These are phyloP conservation scores for Luffa acutangula DNA, from an alignment of 306 rosid species.

Conservation along the genomic window DNA sequence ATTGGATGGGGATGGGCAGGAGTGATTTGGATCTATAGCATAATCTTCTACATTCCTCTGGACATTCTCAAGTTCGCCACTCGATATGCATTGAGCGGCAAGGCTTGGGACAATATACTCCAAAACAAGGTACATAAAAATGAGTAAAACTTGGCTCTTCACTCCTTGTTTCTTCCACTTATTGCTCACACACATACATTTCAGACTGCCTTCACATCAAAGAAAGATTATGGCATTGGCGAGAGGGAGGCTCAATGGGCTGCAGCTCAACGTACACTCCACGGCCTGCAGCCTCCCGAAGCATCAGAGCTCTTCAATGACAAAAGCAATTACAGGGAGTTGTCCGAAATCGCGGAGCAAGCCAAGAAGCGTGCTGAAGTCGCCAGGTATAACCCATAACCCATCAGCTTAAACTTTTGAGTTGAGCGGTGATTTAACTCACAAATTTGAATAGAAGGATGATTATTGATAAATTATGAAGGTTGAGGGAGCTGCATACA, in stretches of 20 bases:
- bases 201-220: conserved; percentile 71
- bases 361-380: conserved; percentile 77
- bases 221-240: conserved; percentile 75
- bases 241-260: conserved; percentile 96
- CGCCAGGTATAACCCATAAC: conserved; percentile 34
- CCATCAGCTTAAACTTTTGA: neutral
- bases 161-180: neutral
- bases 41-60: conserved; percentile 56
- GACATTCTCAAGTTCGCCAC: conserved; percentile 57
- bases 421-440: neutral
- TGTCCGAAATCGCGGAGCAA: conserved; percentile 75
- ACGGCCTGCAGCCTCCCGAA: conserved; percentile 72
- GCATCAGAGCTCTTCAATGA: conserved; percentile 30
- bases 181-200: neutral
- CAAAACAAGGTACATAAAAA: conserved; percentile 38
- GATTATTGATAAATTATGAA: conserved; percentile 3
- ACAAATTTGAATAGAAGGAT: neutral
- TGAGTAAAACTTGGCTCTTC: neutral
- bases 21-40: conserved; percentile 71
- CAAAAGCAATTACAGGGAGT: conserved; percentile 38
- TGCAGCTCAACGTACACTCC: conserved; percentile 70
- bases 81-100: conserved; percentile 66
- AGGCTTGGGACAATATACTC: conserved; percentile 67
- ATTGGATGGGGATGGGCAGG: conserved; percentile 98
- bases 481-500: conserved; percentile 89